phyloP scores from a whole-genome alignment of 352 stramenopile genomes.

The Globisporangium spinosum region DNA sequence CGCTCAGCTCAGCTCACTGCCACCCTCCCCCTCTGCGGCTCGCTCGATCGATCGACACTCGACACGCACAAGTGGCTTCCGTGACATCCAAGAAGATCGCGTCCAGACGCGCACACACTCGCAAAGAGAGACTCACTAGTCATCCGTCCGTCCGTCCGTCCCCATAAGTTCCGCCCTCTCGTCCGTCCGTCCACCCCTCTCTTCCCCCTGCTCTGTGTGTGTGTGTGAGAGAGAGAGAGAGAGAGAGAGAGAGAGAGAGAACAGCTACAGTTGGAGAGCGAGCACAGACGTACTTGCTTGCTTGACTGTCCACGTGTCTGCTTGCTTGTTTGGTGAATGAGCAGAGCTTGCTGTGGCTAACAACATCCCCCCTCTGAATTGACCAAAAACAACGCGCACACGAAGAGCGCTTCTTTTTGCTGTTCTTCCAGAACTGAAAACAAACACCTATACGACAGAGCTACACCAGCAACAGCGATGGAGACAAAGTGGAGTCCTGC shows the following conservation, averaged over 20 bases:
- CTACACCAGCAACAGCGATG: background rate
- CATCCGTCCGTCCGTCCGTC: background rate
- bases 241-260: background rate
- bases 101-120: background rate
- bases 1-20: background rate
- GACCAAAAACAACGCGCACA: background rate
- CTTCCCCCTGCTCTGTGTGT: background rate
- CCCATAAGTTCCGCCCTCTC: background rate
- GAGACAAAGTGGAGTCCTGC: background rate
- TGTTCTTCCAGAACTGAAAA: background rate
- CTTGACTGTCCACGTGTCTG: background rate
- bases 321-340: background rate
- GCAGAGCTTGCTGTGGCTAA: background rate
- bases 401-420: background rate
- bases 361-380: background rate
- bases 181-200: background rate
- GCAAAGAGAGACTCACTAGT: background rate
- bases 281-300: background rate
- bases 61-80: constrained; percentile 1
- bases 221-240: background rate
- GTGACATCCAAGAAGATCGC: background rate
- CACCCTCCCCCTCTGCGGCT: background rate
- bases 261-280: background rate
- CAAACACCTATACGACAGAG: background rate
- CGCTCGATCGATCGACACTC: background rate